Conservation (phyloP, 352 stramenopile genomes). For the Peronospora farinosa region DNA sequence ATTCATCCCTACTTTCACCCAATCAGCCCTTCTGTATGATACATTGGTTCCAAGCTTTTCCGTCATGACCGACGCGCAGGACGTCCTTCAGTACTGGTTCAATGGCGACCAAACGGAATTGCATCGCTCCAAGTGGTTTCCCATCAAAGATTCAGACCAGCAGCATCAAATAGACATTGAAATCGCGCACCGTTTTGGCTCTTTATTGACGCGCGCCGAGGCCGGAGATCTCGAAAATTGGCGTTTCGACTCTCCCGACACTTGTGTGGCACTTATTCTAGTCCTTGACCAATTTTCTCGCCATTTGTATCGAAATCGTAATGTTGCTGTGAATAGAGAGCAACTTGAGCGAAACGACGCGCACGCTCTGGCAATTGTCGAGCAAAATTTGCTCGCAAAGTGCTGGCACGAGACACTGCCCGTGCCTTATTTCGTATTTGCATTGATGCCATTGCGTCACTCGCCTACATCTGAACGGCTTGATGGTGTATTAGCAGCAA, state of each 20-base stretch:
- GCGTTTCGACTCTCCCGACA: slow-evolving; percentile 25
- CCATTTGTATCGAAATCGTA: slow-evolving; percentile 56
- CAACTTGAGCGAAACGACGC: slow-evolving; percentile 40
- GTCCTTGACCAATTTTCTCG: slow-evolving; percentile 85
- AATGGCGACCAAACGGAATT: slow-evolving; percentile 42
- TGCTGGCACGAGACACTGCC: slow-evolving; percentile 49
- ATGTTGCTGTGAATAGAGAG: slow-evolving; percentile 12
- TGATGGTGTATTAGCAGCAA: slow-evolving; percentile 40
- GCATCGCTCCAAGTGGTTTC: slow-evolving; percentile 63
- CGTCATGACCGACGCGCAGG: slow-evolving; percentile 19
- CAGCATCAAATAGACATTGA: slow-evolving; percentile 41
- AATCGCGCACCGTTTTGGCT: slow-evolving; percentile 36
- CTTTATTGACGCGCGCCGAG: slow-evolving; percentile 39
- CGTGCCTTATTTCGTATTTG: slow-evolving; percentile 64
- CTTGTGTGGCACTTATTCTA: slow-evolving; percentile 73
- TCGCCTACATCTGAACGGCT: slow-evolving; percentile 56
- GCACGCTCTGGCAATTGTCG: slow-evolving; percentile 38
- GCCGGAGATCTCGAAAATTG: slow-evolving; percentile 43
- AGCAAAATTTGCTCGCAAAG: slow-evolving; percentile 36
- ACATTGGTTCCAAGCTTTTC: slow-evolving; percentile 15
- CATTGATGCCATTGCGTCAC: slow-evolving; percentile 84
- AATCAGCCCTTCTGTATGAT: slow-evolving; percentile 1
- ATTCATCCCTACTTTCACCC: slow-evolving; percentile 4
- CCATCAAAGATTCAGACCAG: slow-evolving; percentile 37
- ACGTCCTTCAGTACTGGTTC: slow-evolving; percentile 64